Evolutionary conservation across 2,329 filamentous ascomycete genomes (phyloP).

Genomic region (Cryphonectria japonica): DNA sequence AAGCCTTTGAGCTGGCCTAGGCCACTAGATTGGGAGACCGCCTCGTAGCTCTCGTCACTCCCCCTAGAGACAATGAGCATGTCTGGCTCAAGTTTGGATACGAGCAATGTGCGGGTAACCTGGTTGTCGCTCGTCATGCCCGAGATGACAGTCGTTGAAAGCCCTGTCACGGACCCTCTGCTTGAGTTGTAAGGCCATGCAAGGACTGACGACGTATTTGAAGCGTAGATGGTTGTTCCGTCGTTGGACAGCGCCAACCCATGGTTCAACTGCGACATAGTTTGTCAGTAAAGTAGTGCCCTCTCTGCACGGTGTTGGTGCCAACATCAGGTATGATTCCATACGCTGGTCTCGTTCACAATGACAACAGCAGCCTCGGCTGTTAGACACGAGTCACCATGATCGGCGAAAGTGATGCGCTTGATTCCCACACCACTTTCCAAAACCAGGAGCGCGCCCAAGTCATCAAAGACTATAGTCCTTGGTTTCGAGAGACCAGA

Average conservation of each 20-base stretch:
- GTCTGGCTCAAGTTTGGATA: conserved; percentile 54
- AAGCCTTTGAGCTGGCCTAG: conserved; percentile 63
- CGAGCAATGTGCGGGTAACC: conserved; percentile 64
- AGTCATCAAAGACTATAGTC: conserved; percentile 48
- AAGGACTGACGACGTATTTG: conserved; percentile 57
- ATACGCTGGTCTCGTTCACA: conserved; percentile 42
- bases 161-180: conserved; percentile 46
- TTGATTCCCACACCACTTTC: conserved; percentile 49
- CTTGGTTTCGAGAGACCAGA: conserved; percentile 48
- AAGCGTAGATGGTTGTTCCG: conserved; percentile 54
- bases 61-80: conserved; percentile 66
- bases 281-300: neutral
- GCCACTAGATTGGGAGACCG: conserved; percentile 53
- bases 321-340: conserved; percentile 22
- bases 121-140: conserved; percentile 65
- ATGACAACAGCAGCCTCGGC: conserved; percentile 29
- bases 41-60: conserved; percentile 59
- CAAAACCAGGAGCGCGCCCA: conserved; percentile 49
- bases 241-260: conserved; percentile 52
- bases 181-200: conserved; percentile 63
- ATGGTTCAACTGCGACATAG: conserved; percentile 48
- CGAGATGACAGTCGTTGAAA: conserved; percentile 54
- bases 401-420: conserved; percentile 46
- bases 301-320: neutral
- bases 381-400: conserved; percentile 46